phyloP scores from a whole-genome alignment of 208 protist species.

The Trypanosoma rangeli region DNA sequence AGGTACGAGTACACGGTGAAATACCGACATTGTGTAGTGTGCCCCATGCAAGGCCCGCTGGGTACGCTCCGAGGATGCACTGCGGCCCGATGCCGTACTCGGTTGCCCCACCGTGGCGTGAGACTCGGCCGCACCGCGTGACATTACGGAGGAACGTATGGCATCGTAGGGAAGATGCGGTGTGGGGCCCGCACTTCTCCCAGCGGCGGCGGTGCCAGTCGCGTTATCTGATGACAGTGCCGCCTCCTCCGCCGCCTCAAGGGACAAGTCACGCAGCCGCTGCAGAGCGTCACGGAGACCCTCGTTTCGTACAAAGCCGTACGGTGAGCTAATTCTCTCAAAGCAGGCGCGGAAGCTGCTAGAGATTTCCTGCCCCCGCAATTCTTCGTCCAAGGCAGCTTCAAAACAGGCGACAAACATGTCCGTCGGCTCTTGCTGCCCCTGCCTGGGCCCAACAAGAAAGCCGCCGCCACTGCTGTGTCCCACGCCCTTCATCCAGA shows the following conservation, averaged over 20 bases:
- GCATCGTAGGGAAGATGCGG: slow-evolving; percentile 57
- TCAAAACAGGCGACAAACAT: slow-evolving; percentile 60
- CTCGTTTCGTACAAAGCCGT: slow-evolving; percentile 53
- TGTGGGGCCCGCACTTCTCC: neutral
- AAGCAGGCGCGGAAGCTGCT: slow-evolving; percentile 46
- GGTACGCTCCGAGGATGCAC: slow-evolving; percentile 47
- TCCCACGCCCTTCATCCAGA: neutral
- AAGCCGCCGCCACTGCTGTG: neutral
- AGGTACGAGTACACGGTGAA: slow-evolving; percentile 63
- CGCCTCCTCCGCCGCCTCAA: slow-evolving; percentile 55
- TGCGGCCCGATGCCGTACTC: slow-evolving; percentile 1
- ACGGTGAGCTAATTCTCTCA: slow-evolving; percentile 62
- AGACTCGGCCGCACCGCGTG: neutral
- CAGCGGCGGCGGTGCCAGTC: neutral
- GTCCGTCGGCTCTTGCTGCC: slow-evolving; percentile 24
- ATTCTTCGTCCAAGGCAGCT: slow-evolving; percentile 47
- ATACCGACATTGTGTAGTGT: slow-evolving; percentile 63
- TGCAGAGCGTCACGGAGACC: slow-evolving; percentile 59
- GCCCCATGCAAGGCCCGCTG: slow-evolving; percentile 60
- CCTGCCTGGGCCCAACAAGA: neutral
- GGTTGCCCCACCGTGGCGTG: neutral
- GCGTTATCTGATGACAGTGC: slow-evolving; percentile 17
- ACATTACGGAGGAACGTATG: slow-evolving; percentile 55
- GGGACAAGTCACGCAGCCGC: slow-evolving; percentile 46
- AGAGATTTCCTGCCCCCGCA: slow-evolving; percentile 50